Percentiles rank a stretch among this genome's conserved stretches.
Conservation (phyloP, 2,329 filamentous ascomycete species). For the Pseudopyricularia cyperi region DNA sequence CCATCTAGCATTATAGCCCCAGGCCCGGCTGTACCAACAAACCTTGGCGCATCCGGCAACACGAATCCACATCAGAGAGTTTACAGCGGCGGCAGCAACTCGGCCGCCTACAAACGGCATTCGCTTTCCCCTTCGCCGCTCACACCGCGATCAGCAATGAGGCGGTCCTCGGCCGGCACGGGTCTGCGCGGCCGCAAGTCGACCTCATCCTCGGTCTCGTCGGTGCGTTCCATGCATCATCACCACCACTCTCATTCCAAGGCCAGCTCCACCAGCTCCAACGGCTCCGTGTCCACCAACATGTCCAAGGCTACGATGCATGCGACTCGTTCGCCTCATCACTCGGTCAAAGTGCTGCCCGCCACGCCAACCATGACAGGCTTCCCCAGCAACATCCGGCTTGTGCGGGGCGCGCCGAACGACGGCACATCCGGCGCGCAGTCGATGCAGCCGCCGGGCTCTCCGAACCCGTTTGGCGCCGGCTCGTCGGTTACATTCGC, state of each 20-base stretch:
- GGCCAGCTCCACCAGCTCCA: constrained; percentile 82
- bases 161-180: constrained; percentile 67
- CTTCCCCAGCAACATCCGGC: constrained; percentile 76
- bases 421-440: constrained; percentile 37
- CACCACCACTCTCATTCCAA: constrained; percentile 84
- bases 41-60: not conserved
- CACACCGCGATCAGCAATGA: constrained; percentile 76
- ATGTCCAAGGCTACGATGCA: constrained; percentile 54
- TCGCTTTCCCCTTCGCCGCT: constrained; percentile 78
- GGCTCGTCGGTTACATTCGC: constrained; percentile 57
- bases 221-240: constrained; percentile 80
- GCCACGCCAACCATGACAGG: constrained; percentile 56
- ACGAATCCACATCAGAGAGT: constrained; percentile 2
- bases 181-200: constrained; percentile 87
- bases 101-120: constrained; percentile 50
- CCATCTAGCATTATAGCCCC: not conserved
- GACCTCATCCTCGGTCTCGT: constrained; percentile 89
- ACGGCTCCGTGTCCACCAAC: constrained; percentile 54
- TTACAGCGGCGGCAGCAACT: constrained; percentile 5
- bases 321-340: constrained; percentile 63
- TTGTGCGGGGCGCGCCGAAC: constrained; percentile 55
- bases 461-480: constrained; percentile 36
- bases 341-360: constrained; percentile 89
- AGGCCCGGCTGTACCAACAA: not conserved
- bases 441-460: constrained; percentile 29